Evolutionary conservation across 2,329 filamentous ascomycete species (phyloP).

Genomic region (Pseudogymnoascus sp.): DNA sequence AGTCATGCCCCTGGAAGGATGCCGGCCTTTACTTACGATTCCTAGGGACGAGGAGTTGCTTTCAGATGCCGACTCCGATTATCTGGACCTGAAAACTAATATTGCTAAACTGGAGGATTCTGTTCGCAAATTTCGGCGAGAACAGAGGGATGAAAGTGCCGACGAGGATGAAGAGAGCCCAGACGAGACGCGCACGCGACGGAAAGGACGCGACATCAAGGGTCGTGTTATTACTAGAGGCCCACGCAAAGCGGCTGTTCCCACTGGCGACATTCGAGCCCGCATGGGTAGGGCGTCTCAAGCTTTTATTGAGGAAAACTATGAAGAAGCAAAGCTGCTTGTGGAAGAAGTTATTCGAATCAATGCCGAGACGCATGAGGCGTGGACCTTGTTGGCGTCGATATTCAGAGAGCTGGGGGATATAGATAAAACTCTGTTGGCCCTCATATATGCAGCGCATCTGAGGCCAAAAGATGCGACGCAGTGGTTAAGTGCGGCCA

Average conservation of each 20-base stretch:
- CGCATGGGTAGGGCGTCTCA: conserved; percentile 59
- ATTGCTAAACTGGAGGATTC: conserved; percentile 31
- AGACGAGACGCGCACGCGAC: conserved; percentile 8
- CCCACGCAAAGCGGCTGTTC: conserved; percentile 52
- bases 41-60: conserved; percentile 12
- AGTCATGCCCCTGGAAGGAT: neutral
- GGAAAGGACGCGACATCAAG: conserved; percentile 7
- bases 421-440: conserved; percentile 47
- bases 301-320: conserved; percentile 55
- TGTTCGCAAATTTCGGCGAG: conserved; percentile 16
- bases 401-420: conserved; percentile 54
- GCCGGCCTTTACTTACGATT: neutral
- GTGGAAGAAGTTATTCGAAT: conserved; percentile 58
- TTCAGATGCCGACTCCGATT: conserved; percentile 34
- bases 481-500: conserved; percentile 49
- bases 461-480: conserved; percentile 51
- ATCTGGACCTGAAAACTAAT: conserved; percentile 32
- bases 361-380: conserved; percentile 57
- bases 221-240: conserved; percentile 24
- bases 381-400: conserved; percentile 54
- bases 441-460: conserved; percentile 54
- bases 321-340: conserved; percentile 49
- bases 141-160: conserved; percentile 11
- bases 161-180: conserved; percentile 2
- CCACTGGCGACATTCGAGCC: conserved; percentile 61